Evolutionary conservation across 225 moss, liverwort and hornwort species (phyloP), one percentile per base, ranked within the genome.

Genomic region (Pleurozium schreberi): DNA sequence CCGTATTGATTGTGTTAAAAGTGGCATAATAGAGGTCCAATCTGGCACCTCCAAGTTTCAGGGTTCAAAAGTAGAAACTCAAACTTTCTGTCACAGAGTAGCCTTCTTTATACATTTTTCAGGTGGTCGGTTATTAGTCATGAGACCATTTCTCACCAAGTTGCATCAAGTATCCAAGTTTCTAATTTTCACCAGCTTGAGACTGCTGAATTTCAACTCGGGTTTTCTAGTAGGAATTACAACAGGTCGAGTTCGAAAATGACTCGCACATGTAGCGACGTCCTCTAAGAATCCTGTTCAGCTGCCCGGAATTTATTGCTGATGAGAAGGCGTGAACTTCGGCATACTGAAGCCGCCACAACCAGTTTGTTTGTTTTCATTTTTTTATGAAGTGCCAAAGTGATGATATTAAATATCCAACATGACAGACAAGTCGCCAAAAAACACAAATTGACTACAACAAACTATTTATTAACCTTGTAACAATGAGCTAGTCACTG

Each of bases 401-500:
- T n/a, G n/a, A n/a, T n/a, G n/a, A n/a, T n/a, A n/a, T n/a, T n/a
- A n/a, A n/a, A n/a, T n/a, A n/a, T n/a, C n/a, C n/a, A n/a, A n/a
- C n/a, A n/a, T n/a, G n/a, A n/a, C n/a, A n/a, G n/a, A n/a, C n/a
- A n/a, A n/a, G n/a, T n/a, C n/a, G n/a, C n/a, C n/a, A n/a, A n/a
- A n/a, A n/a, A n/a, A n/a, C n/a, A n/a, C n/a, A n/a, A n/a, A n/a
- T n/a, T n/a, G n/a, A n/a, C n/a, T n/a, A n/a, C 67, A 42, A 14
- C 3, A 71, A 2, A 15, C 9, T 27, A 14, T 14, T 42, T 69
- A 8, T 6, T 40, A 68, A 21, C 6, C 12, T 13, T 69, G 2
- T 2, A 10, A 66, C 19, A 1, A 1, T 6, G 8, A 10, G 19
- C 0, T 66, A 10, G 36, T 36, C 36, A 66, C 18, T 4, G 3